phyloP scores from a whole-genome alignment of 78 protist genomes.

The Planoprotostelium fungivorum region DNA sequence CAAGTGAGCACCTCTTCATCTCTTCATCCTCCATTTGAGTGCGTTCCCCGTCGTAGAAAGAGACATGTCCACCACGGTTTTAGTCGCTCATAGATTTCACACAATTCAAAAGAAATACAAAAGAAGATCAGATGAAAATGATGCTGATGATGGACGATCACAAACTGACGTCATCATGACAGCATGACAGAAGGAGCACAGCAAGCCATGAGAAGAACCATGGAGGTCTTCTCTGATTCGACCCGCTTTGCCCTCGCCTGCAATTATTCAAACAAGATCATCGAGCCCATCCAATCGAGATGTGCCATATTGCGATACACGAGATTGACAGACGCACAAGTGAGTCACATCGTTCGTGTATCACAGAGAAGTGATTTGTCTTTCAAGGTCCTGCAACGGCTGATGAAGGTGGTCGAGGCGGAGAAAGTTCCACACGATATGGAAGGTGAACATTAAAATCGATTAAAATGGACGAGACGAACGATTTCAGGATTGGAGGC shows the following conservation, averaged over 20 bases:
- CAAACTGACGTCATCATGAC: not conserved
- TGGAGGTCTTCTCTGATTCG: slow-evolving; percentile 82
- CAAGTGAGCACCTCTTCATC: not conserved
- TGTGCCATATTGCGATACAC: slow-evolving; percentile 97
- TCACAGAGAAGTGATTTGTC: too few relatives aligned
- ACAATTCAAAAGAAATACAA: not conserved
- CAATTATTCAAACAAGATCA: slow-evolving; percentile 86
- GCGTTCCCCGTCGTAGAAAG: not conserved
- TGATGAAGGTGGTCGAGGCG: slow-evolving; percentile 14
- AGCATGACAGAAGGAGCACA: slow-evolving; percentile 96
- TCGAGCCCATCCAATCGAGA: slow-evolving; percentile 95
- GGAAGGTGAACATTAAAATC: slow-evolving; percentile 58
- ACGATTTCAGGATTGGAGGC: slow-evolving; percentile 67
- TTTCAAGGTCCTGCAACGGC: slow-evolving; percentile 31
- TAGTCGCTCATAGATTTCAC: not conserved
- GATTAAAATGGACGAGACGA: not conserved
- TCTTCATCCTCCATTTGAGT: not conserved
- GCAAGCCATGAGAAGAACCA: slow-evolving; percentile 84
- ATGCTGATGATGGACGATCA: not conserved
- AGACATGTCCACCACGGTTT: not conserved
- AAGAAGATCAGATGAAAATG: not conserved
- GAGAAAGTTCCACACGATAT: slow-evolving; percentile 52
- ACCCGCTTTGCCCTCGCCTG: slow-evolving; percentile 93
- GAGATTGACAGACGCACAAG: slow-evolving; percentile 48
- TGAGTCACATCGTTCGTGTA: too few relatives aligned